These are phyloP conservation scores for Fusarium piperis DNA, from an alignment of 2,329 filamentous ascomycete genomes.

Conservation along the genomic window DNA sequence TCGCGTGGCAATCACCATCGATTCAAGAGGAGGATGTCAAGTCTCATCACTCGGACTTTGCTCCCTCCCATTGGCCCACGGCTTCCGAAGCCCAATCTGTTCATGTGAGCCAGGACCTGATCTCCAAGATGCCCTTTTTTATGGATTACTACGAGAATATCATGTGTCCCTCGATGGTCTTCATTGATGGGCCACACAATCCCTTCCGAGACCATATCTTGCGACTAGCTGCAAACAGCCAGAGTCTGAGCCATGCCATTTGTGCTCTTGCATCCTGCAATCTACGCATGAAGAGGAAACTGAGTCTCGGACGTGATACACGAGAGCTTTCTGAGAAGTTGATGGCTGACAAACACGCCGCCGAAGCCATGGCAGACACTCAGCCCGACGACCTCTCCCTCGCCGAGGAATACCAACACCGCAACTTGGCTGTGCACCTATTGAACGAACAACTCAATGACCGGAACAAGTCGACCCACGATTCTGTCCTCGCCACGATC, in stretches of 20 bases:
- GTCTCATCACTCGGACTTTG: constrained; percentile 55
- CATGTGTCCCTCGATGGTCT: constrained; percentile 91
- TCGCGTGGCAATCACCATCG: constrained; percentile 56
- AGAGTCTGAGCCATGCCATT: constrained; percentile 90
- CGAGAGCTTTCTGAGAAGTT: constrained; percentile 60
- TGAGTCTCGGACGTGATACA: constrained; percentile 68
- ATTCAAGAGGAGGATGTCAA: constrained; percentile 57
- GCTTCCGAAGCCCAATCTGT: constrained; percentile 57
- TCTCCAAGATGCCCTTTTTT: constrained; percentile 84
- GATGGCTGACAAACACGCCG: constrained; percentile 56
- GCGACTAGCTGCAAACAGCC: constrained; percentile 78
- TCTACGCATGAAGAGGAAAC: constrained; percentile 81
- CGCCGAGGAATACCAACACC: constrained; percentile 86
- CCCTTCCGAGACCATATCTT: constrained; percentile 88
- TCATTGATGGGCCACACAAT: constrained; percentile 86
- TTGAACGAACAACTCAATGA: constrained; percentile 88
- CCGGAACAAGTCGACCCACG: constrained; percentile 77
- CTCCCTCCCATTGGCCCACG: constrained; percentile 60
- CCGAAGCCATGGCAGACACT: constrained; percentile 57
- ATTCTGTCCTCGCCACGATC: constrained; percentile 88
- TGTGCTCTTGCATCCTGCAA: constrained; percentile 91
- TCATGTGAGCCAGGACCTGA: constrained; percentile 69
- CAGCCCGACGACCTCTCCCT: constrained; percentile 70
- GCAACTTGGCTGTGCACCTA: constrained; percentile 79
- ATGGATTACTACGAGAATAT: constrained; percentile 94